Conservation (phyloP, 306 rosid genomes). For the Medicago arabica region DNA sequence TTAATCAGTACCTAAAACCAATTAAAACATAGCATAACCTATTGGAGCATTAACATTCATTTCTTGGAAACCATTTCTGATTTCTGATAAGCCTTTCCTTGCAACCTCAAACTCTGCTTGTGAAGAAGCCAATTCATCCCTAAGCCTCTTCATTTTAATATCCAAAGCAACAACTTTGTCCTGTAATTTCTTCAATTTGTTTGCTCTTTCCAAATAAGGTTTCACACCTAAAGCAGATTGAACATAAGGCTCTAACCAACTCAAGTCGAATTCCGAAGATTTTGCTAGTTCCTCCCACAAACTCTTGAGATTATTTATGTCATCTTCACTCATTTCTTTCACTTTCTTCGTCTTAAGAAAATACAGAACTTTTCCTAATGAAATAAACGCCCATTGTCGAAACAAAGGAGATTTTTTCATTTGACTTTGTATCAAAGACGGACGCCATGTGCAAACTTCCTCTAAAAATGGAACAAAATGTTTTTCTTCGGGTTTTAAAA, state of each 20-base stretch:
- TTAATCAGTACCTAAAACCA: background rate
- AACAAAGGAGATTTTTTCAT: slow-evolving; percentile 25
- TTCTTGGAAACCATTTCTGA: slow-evolving; percentile 40
- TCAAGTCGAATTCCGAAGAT: slow-evolving; percentile 50
- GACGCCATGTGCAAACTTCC: slow-evolving; percentile 48
- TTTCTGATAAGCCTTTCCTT: slow-evolving; percentile 33
- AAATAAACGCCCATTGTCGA: slow-evolving; percentile 46
- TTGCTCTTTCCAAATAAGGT: slow-evolving; percentile 36
- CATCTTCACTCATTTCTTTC: slow-evolving; percentile 42
- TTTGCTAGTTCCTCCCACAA: slow-evolving; percentile 51
- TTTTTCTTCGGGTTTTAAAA: slow-evolving; percentile 30
- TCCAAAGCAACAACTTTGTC: slow-evolving; percentile 47
- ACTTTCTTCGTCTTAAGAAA: slow-evolving; percentile 47
- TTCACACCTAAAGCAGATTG: slow-evolving; percentile 45
- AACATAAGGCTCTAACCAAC: slow-evolving; percentile 53
- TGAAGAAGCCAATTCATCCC: slow-evolving; percentile 40
- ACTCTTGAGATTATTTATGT: slow-evolving; percentile 13
- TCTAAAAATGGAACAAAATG: slow-evolving; percentile 45
- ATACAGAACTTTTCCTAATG: slow-evolving; percentile 47
- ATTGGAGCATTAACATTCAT: slow-evolving; percentile 42
- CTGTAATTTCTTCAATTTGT: slow-evolving; percentile 28
- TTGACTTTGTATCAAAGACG: slow-evolving; percentile 40
- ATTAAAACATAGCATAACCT: slow-evolving; percentile 47
- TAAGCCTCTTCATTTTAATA: slow-evolving; percentile 43
- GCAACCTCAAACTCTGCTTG: slow-evolving; percentile 41